Evolutionary conservation across 2,329 filamentous ascomycete species (phyloP).

Genomic region (Fusarium nisikadoi): DNA sequence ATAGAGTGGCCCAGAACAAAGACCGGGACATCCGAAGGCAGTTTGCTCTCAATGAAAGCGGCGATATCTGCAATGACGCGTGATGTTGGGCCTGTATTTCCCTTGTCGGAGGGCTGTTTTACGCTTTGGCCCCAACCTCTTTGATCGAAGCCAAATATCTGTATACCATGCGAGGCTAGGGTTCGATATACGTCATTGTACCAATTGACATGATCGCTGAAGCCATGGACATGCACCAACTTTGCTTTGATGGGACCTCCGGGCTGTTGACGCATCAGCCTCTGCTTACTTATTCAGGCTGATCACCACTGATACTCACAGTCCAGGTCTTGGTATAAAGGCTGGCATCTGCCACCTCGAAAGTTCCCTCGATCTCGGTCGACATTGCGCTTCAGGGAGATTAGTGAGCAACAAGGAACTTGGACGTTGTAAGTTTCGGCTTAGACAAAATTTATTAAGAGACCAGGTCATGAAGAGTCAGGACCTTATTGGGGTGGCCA

Average conservation of each 20-base stretch:
- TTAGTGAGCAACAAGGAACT: background rate
- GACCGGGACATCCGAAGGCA: constrained; percentile 67
- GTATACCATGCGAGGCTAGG: constrained; percentile 77
- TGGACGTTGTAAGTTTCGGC: background rate
- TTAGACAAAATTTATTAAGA: background rate
- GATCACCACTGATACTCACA: constrained; percentile 53
- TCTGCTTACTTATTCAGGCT: background rate
- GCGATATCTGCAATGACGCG: constrained; percentile 82
- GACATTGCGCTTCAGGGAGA: constrained; percentile 48
- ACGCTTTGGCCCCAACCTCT: constrained; percentile 87
- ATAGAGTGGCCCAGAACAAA: constrained; percentile 94
- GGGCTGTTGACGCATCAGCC: constrained; percentile 56
- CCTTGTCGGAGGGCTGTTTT: constrained; percentile 68
- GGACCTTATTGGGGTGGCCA: constrained; percentile 12
- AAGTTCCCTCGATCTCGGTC: constrained; percentile 61
- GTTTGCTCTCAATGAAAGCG: constrained; percentile 73
- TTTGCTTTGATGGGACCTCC: constrained; percentile 71
- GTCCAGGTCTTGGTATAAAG: constrained; percentile 70
- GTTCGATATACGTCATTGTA: constrained; percentile 80
- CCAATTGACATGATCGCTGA: constrained; percentile 84
- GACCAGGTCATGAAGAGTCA: background rate
- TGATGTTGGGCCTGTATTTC: constrained; percentile 77
- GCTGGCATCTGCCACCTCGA: constrained; percentile 56
- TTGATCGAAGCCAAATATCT: constrained; percentile 84
- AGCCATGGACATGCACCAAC: constrained; percentile 87